Conservation (phyloP, 495 filamentous ascomycete species). For the Annulohypoxylon stygium region DNA sequence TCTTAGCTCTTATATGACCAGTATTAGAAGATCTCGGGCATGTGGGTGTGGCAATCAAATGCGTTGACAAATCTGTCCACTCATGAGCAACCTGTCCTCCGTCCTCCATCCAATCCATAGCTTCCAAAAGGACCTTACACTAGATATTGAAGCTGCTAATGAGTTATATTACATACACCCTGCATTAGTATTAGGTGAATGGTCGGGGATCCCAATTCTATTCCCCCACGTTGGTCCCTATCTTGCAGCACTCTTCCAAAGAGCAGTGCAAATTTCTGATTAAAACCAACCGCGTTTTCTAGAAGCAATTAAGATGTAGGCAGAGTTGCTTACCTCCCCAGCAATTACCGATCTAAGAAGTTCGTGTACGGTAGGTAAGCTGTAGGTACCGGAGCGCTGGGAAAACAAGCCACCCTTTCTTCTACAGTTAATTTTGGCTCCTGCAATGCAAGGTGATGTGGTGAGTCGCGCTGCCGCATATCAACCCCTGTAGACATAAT, state of each 20-base stretch:
- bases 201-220: not conserved
- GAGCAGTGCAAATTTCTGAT: not conserved
- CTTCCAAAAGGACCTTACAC: not conserved
- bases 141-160: slow-evolving; percentile 3
- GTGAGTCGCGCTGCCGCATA: not conserved
- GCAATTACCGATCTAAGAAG: not conserved
- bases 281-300: not conserved
- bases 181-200: not conserved
- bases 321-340: not conserved
- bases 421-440: slow-evolving; percentile 1
- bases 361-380: not conserved
- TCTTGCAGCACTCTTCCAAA: not conserved
- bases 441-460: slow-evolving; percentile 21
- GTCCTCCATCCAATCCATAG: not conserved
- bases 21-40: not conserved
- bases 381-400: not conserved
- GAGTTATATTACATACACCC: slow-evolving; percentile 7
- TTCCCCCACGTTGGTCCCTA: not conserved
- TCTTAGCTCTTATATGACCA: not conserved
- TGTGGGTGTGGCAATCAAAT: not conserved
- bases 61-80: not conserved
- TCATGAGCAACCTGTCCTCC: not conserved
- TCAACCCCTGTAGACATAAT: slow-evolving; percentile 1
- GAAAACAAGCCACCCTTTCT: not conserved
- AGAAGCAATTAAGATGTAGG: not conserved